Evolutionary conservation across 768 basidiomycete species (phyloP).

Genomic region (Leccinum variicolor): DNA sequence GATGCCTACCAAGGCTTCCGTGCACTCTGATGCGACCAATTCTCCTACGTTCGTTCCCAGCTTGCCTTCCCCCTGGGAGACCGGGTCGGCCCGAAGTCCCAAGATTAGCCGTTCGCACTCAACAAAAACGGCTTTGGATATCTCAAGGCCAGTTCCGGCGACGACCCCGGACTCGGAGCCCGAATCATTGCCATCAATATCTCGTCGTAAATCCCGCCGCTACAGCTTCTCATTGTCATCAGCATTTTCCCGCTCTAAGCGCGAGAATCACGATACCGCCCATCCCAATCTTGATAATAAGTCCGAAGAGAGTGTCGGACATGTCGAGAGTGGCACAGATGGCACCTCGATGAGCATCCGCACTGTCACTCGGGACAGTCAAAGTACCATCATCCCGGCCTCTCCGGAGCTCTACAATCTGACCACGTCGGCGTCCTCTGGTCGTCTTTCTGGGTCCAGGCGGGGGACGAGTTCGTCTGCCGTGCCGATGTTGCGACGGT

Average conservation of each 20-base stretch:
- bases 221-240: constrained; percentile 25
- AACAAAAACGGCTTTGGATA: neutral
- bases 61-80: neutral
- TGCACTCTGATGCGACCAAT: neutral
- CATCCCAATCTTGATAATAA: neutral
- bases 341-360: constrained; percentile 20
- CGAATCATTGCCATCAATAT: neutral
- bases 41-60: neutral
- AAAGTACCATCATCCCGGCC: constrained; percentile 15
- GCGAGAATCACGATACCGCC: constrained; percentile 9
- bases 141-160: neutral
- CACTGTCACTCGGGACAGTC: constrained; percentile 18
- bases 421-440: constrained; percentile 9
- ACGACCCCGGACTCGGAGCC: neutral
- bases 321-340: constrained; percentile 14
- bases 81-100: neutral
- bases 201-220: constrained; percentile 15
- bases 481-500: constrained; percentile 19
- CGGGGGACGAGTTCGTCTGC: neutral
- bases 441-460: neutral
- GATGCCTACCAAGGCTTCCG: neutral
- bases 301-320: neutral
- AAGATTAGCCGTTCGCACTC: neutral
- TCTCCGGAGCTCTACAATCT: constrained; percentile 4
- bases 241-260: constrained; percentile 19